phyloP scores from a whole-genome alignment of 192 early-diverging fungal genomes.

The Phycomyces blakesleeanus region DNA sequence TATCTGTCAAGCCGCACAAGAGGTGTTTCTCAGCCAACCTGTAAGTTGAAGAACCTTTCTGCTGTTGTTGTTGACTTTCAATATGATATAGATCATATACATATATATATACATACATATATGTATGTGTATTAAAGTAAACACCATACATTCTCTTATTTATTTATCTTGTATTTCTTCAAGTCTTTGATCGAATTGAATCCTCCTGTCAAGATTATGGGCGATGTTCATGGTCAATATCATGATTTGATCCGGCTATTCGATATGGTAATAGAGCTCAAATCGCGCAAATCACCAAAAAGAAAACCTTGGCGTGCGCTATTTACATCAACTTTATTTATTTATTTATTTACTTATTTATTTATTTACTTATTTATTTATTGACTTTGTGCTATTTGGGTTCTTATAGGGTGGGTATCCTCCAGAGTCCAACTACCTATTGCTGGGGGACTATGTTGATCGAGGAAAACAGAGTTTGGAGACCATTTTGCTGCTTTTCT shows the following conservation, averaged over 20 bases:
- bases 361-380: background rate
- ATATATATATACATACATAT: too few species aligned
- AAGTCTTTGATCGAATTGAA: constrained; percentile 68
- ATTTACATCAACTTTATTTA: background rate
- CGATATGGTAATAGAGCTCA: constrained; percentile 57
- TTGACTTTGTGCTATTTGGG: too few species aligned
- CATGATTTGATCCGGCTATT: constrained; percentile 89
- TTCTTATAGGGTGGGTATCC: constrained; percentile 85
- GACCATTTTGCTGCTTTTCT: constrained; percentile 90
- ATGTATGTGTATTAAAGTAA: too few species aligned
- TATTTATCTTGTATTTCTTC: too few species aligned
- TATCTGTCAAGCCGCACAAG: constrained; percentile 84
- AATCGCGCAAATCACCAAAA: too few species aligned
- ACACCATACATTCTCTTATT: too few species aligned
- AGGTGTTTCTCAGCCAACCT: constrained; percentile 86
- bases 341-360: background rate
- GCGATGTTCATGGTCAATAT: constrained; percentile 96
- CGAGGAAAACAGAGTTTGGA: constrained; percentile 93
- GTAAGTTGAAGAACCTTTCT: constrained; percentile 16
- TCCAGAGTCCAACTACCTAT: constrained; percentile 87
- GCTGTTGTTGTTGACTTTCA: too few species aligned
- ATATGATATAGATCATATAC: too few species aligned
- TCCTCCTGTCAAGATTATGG: constrained; percentile 75
- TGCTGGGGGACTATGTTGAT: constrained; percentile 98
- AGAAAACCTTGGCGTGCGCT: background rate